These are phyloP conservation scores for Dictyostelium purpureum DNA, from an alignment of 78 protist genomes.

Conservation along the genomic window DNA sequence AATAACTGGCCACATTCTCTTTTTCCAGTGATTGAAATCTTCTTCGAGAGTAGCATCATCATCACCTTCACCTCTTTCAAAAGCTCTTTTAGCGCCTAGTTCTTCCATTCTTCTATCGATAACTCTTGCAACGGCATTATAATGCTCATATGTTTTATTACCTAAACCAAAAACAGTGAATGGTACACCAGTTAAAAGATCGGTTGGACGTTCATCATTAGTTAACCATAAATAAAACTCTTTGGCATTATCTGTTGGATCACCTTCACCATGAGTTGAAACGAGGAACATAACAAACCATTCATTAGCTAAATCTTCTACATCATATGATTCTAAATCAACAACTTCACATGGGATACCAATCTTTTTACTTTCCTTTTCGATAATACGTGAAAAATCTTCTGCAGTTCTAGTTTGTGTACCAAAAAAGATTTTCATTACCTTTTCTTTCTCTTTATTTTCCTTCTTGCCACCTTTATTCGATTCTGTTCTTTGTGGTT, in stretches of 20 bases:
- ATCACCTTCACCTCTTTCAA: slow-evolving; percentile 91
- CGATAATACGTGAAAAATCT: slow-evolving; percentile 80
- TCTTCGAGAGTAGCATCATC: slow-evolving; percentile 93
- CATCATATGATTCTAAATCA: slow-evolving; percentile 81
- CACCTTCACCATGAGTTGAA: slow-evolving; percentile 96
- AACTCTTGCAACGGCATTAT: slow-evolving; percentile 83
- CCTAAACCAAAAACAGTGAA: slow-evolving; percentile 94
- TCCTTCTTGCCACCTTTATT: background rate
- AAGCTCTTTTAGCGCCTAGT: slow-evolving; percentile 88
- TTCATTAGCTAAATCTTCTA: background rate
- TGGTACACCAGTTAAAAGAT: slow-evolving; percentile 8
- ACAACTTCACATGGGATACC: slow-evolving; percentile 74
- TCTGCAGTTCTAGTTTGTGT: slow-evolving; percentile 95
- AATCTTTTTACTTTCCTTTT: slow-evolving; percentile 77
- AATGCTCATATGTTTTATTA: slow-evolving; percentile 94
- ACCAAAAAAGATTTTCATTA: slow-evolving; percentile 81
- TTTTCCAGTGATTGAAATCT: slow-evolving; percentile 90
- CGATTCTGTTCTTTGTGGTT: background rate
- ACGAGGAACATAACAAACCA: slow-evolving; percentile 76
- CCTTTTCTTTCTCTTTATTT: background rate
- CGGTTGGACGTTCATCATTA: slow-evolving; percentile 51
- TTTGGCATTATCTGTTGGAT: slow-evolving; percentile 94
- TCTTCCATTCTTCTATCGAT: slow-evolving; percentile 80
- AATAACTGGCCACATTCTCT: slow-evolving; percentile 75
- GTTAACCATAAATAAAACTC: slow-evolving; percentile 67